Evolutionary conservation across 2,329 filamentous ascomycete genomes (phyloP).

Genomic region (Exophiala spinifera): DNA sequence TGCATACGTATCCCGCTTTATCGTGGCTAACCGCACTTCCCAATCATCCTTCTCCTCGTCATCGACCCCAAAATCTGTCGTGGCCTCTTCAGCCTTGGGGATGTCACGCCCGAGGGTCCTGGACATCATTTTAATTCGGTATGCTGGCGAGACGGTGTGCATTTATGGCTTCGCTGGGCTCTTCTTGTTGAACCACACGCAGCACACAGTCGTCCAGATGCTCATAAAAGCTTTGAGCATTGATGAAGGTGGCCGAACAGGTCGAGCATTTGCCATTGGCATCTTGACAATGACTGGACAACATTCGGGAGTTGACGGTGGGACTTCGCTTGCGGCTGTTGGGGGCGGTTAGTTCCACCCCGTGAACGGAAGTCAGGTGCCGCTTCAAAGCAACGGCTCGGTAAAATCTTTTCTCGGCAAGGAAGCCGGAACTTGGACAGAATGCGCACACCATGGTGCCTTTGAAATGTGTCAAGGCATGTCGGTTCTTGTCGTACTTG

Average conservation of each 20-base stretch:
- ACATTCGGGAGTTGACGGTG: constrained; percentile 57
- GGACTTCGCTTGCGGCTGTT: constrained; percentile 78
- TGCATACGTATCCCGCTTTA: no score
- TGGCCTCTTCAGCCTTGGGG: constrained; percentile 49
- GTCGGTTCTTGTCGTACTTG: constrained; percentile 95
- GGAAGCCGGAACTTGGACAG: constrained; percentile 82
- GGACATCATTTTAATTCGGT: constrained; percentile 56
- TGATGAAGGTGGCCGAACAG: constrained; percentile 77
- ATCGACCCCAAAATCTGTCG: constrained; percentile 41
- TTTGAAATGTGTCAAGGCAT: constrained; percentile 94
- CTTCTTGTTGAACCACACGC: constrained; percentile 59
- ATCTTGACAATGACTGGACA: constrained; percentile 69
- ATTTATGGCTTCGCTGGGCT: constrained; percentile 58
- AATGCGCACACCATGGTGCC: constrained; percentile 96
- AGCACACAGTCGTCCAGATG: constrained; percentile 75
- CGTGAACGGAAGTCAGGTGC: constrained; percentile 84
- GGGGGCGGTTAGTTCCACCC: constrained; percentile 86
- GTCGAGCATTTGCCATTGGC: constrained; percentile 88
- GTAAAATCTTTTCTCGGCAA: constrained; percentile 93
- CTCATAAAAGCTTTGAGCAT: constrained; percentile 95
- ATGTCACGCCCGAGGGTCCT: constrained; percentile 57
- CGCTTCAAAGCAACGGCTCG: constrained; percentile 94
- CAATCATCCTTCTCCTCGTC: constrained; percentile 53
- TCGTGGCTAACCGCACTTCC: no score
- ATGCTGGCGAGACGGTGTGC: constrained; percentile 56